phyloP scores from a whole-genome alignment of 352 stramenopile genomes.

The Globisporangium alternatum region DNA sequence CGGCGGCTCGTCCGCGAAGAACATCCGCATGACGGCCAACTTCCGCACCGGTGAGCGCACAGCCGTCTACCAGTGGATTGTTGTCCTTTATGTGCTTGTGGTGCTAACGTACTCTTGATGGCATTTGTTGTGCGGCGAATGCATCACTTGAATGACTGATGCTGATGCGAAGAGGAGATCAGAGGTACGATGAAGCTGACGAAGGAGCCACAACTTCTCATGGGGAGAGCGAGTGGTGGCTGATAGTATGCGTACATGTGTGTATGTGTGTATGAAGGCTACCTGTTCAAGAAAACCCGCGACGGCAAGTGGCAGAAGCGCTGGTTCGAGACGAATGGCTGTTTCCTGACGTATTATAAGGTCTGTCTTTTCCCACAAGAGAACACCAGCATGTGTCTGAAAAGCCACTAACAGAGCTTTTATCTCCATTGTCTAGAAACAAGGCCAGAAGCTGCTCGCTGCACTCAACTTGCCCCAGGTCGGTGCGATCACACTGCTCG shows the following conservation, averaged over 20 bases:
- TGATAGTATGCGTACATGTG: background rate
- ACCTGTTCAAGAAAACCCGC: constrained; percentile 93
- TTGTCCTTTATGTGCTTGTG: background rate
- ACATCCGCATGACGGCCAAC: constrained; percentile 48
- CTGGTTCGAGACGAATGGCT: constrained; percentile 98
- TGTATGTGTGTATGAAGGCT: constrained; percentile 41
- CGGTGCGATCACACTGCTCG: constrained; percentile 72
- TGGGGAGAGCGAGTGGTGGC: background rate
- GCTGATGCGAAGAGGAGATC: constrained; percentile 40
- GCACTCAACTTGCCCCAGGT: constrained; percentile 92
- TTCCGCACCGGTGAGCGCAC: constrained; percentile 49
- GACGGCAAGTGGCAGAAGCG: constrained; percentile 96
- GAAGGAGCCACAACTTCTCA: background rate
- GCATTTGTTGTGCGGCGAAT: background rate
- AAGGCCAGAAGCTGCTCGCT: constrained; percentile 93
- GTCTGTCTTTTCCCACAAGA: constrained; percentile 24
- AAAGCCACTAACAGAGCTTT: background rate
- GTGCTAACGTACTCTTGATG: constrained; percentile 2
- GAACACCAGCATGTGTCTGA: background rate
- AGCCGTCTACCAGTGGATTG: background rate
- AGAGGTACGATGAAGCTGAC: constrained; percentile 30
- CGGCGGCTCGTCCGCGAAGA: constrained; percentile 14
- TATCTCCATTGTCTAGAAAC: constrained; percentile 46
- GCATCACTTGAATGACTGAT: background rate
- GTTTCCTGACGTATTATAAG: constrained; percentile 99